These are phyloP conservation scores for Gracilaria gracilis DNA, from an alignment of 23 red algal genomes.

Conservation along the genomic window DNA sequence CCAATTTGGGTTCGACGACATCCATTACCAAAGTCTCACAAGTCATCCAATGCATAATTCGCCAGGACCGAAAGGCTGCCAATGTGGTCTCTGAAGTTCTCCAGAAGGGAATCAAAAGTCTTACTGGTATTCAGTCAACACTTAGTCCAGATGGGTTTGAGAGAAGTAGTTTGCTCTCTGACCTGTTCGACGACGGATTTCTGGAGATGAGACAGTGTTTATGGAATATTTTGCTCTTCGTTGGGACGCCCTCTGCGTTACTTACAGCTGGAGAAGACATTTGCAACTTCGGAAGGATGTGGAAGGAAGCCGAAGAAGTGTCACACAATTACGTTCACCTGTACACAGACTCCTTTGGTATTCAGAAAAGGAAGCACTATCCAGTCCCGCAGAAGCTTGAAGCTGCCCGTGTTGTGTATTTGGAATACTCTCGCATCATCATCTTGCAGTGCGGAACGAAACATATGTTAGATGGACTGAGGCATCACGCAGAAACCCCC, in stretches of 20 bases:
- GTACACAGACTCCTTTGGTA: slow-evolving; percentile 48
- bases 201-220: slow-evolving; percentile 45
- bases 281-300: slow-evolving; percentile 14
- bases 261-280: slow-evolving; percentile 44
- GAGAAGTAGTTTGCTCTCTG: slow-evolving; percentile 32
- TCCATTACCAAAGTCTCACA: not conserved
- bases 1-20: not conserved
- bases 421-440: slow-evolving; percentile 63
- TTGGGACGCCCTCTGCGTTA: slow-evolving; percentile 23
- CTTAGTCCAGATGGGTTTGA: slow-evolving; percentile 63
- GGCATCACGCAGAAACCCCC: not conserved
- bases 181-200: slow-evolving; percentile 21
- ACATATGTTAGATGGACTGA: not conserved
- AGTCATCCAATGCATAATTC: not conserved
- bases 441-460: slow-evolving; percentile 1
- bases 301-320: slow-evolving; percentile 36
- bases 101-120: slow-evolving; percentile 1
- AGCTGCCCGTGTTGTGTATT: slow-evolving; percentile 36
- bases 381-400: slow-evolving; percentile 48
- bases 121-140: slow-evolving; percentile 4
- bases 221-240: slow-evolving; percentile 53
- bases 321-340: slow-evolving; percentile 40
- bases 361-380: slow-evolving; percentile 52
- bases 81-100: not conserved
- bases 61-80: not conserved